Base-by-base conservation (phyloP, 345 rosid genomes). In the Hibiscus trionum region DNA sequence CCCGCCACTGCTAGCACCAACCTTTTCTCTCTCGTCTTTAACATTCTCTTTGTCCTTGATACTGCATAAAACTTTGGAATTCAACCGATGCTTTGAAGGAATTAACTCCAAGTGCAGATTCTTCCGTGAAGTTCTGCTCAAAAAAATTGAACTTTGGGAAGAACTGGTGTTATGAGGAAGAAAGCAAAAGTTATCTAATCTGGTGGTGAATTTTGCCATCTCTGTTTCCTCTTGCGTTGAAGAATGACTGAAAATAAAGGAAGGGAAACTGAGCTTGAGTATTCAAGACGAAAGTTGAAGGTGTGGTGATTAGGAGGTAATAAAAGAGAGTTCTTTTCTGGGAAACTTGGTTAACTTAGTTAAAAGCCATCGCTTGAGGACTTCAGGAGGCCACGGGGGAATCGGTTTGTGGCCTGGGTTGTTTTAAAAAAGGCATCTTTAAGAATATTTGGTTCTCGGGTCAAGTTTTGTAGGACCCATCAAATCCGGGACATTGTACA, bases 181-280 rank as follows among this genome's bases (percentile, higher is more conserved):
- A 72, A 79, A 71, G 73, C 79, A 77, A 56, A 77, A 83, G 73
- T 60, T 72, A 67, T 49, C 71, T 0, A 82, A 77, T 84, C 83
- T 79, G 15, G 81, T 76, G 17, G 84, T 39, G 66, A 88, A 75
- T 64, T 80, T 91, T 39, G 88, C 91, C 98, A 90, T 93, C 44
- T 46, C 31, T 55, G 19, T 42, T 19, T 55, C 19, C 24, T 11
- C 7, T 15, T 11, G 27, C 70, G 76, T 61, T 4, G 66, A 46
- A 62, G 76, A 76, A 70, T 63, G 63, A 15, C 0, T 1, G 55
- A 39, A 69, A 61, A 5, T n/a, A 14, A 26, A 7, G 1, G 39
- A 60, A 53, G 3, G 44, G 39, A 27, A 61, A 35, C n/a, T 44
- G 24, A 19, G 47, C 24, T 31, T 9, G 46, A 12, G 66, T 29